Evolutionary conservation across 148 eudicot genomes (phyloP).

Genomic region (Chenopodium suecicum): DNA sequence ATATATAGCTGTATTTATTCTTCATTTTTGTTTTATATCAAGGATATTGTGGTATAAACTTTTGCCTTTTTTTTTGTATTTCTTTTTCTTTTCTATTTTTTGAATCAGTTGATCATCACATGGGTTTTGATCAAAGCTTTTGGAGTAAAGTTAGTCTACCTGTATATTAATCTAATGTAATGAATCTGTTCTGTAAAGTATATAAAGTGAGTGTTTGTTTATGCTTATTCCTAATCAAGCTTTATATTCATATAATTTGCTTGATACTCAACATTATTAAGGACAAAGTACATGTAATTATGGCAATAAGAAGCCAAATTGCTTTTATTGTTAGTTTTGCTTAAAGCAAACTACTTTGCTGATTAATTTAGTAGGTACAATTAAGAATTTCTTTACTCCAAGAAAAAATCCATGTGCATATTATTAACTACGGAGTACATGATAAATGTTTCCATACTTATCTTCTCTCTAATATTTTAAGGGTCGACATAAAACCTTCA

Average conservation of each 20-base stretch:
- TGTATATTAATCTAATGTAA: constrained; percentile 33
- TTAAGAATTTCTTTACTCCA: background rate
- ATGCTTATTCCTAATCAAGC: constrained; percentile 6
- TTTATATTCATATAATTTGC: background rate
- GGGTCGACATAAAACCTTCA: too few relatives aligned
- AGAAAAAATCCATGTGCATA: background rate
- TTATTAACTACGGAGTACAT: too few relatives aligned
- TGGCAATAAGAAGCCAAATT: constrained; percentile 22
- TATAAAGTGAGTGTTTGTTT: constrained; percentile 33
- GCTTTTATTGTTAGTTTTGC: constrained; percentile 31
- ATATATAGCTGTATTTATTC: constrained; percentile 24
- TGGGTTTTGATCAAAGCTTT: constrained; percentile 34
- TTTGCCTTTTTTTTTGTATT: background rate
- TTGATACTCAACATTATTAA: constrained; percentile 5
- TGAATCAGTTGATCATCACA: constrained; percentile 29
- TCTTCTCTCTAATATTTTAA: too few relatives aligned
- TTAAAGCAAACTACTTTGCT: constrained; percentile 32
- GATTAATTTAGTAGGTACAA: background rate
- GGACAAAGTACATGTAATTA: constrained; percentile 24
- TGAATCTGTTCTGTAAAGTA: constrained; percentile 37
- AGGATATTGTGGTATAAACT: constrained; percentile 22
- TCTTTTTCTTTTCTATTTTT: background rate
- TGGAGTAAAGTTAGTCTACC: constrained; percentile 25
- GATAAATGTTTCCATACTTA: too few relatives aligned
- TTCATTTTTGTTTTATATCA: constrained; percentile 12